These are phyloP conservation scores for Colletotrichum trifolii DNA, from an alignment of 2,329 filamentous ascomycete genomes.

Conservation along the genomic window DNA sequence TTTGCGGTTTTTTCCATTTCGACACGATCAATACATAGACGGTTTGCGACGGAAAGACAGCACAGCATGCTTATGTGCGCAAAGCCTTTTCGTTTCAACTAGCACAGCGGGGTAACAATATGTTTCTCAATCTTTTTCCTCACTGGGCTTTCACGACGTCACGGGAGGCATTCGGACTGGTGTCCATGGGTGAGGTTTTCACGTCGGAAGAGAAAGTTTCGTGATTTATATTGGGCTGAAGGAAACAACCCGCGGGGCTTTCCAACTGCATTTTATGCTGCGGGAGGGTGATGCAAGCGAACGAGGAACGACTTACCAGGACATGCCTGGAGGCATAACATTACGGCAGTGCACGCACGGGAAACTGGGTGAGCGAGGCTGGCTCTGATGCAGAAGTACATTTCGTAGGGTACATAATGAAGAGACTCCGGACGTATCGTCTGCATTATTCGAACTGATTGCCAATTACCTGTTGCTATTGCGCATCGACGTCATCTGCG, in stretches of 20 bases:
- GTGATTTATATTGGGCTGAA: neutral
- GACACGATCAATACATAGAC: slow-evolving; percentile 10
- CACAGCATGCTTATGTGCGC: neutral
- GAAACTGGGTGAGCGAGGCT: slow-evolving; percentile 1
- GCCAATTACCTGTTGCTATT: no score
- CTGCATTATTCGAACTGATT: no score
- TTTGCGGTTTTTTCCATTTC: neutral
- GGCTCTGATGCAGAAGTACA: slow-evolving; percentile 5
- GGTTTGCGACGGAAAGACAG: neutral
- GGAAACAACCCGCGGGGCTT: no score
- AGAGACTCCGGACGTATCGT: no score
- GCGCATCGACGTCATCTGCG: no score
- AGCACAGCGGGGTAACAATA: slow-evolving; percentile 23
- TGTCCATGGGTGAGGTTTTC: slow-evolving; percentile 14
- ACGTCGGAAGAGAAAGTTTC: neutral
- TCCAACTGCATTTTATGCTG: no score
- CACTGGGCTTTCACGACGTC: slow-evolving; percentile 28
- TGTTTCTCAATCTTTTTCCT: slow-evolving; percentile 2
- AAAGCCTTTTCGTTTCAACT: slow-evolving; percentile 14
- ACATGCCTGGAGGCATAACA: no score
- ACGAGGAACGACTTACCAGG: neutral
- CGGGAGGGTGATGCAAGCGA: neutral
- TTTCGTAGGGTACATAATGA: neutral
- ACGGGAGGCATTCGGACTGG: slow-evolving; percentile 28
- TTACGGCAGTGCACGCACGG: no score